Evolutionary conservation across 768 basidiomycete species (phyloP), one percentile per base, ranked within the genome.

Genomic region (Lentinula boryana): DNA sequence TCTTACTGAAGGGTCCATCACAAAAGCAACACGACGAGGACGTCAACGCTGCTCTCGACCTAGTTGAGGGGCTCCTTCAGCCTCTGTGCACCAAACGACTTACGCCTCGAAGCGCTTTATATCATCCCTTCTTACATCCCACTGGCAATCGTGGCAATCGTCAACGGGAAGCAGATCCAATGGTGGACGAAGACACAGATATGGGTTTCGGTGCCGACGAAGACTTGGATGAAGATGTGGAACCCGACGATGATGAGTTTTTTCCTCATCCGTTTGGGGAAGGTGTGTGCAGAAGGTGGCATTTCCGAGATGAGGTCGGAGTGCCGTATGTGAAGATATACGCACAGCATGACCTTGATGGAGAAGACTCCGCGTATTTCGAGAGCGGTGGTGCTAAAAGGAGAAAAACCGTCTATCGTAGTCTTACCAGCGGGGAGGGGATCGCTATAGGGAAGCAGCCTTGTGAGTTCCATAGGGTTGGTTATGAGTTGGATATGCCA

Each of bases 11-110:
- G 8, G 41, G 18, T 4, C 56, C 70, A 35, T 72, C 72, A 2
- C 67, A 72, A 36, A 70, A 75, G 21, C 75, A 77, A 13, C 83
- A 88, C 63, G 74, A 74, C 41, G 70, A 71, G 16, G 84, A 88
- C 36, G 74, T 95, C 53, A 84, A 83, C 59, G 64, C 75, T 32
- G 93, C 89, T 1, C 78, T 98, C 46, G 86, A 89, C 67, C 79
- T 99, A 12, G 80, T 95, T 38, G 86, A 87, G 61, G 73, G 78
- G 56, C 73, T 93, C 18, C 79, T 99, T 68, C 80, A 89, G 43
- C 85, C 91, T 1, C 92, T 95, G 68, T 85, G 87, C 6, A 87
- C 85, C 21, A 84, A 82, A 57, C 84, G 95, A 21, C 81, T 87
- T 59, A 93, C 91, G 3, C 92, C 95, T 3, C 79, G 80, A 16